Base-by-base conservation (phyloP, 2,329 filamentous ascomycete species). In the Exophiala viscosa region DNA sequence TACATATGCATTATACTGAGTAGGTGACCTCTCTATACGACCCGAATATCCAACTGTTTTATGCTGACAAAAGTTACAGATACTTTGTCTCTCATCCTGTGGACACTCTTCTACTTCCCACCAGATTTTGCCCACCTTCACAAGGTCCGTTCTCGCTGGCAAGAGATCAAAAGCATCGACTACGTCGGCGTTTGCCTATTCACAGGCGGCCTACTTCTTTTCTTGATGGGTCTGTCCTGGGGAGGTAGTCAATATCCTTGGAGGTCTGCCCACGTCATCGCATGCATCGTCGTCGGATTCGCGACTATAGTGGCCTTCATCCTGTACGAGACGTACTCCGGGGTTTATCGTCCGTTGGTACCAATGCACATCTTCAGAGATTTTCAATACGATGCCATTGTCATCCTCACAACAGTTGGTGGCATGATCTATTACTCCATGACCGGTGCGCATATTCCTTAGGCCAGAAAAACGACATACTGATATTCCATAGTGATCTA, bases 1-100 rank as follows among this genome's bases (percentile, higher is more conserved):
- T 78, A 74, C 57, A 59, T 79, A 3, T 72, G 71, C 50, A 73
- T 74, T 58, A 73, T 76, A 47, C 65, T 74, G 50, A 70, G 23
- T 28, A 7, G 8, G 23, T 28, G 23, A 28, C 5, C 23, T 28
- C 8, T 28, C 5, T 7, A 28, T 28, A 28, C 23, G 23, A 28
- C 23, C 8, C 23, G 8, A 7, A 5, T 28, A 28, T 5, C 5
- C 23, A 7, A 7, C 5, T 7, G 5, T 28, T 7, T 5, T 2
- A 28, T 28, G 23, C 8, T 28, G 8, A 28, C 23, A 28, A 28
- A 28, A 28, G 5, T 4, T 28, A 28, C 23, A 28, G 23, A 67
- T 34, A 67, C 65, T 17, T 52, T 74, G 14, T 66, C 71, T 8
- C 58, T 73, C 2, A 60, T 68, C 1, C 65, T 76, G 9, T 76